These are phyloP conservation scores for Heliosperma pusillum DNA, from an alignment of 148 eudicot species.

Conservation along the genomic window DNA sequence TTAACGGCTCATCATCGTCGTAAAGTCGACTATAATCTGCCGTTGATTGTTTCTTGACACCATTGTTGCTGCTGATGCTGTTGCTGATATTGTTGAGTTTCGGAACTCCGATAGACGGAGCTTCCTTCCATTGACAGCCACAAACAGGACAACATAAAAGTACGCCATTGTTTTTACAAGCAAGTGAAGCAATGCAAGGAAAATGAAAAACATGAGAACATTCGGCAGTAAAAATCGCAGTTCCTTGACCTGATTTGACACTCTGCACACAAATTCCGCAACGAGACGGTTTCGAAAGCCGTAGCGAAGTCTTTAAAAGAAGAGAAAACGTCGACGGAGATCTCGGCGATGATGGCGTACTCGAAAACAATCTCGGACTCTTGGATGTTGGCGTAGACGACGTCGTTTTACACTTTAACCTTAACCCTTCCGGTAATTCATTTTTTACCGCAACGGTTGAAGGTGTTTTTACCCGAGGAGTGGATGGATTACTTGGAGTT, in stretches of 20 bases:
- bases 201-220: conserved; percentile 72
- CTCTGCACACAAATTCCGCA: conserved; percentile 69
- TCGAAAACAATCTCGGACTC: conserved; percentile 41
- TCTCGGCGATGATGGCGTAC: conserved; percentile 63
- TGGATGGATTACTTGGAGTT: conserved; percentile 33
- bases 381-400: conserved; percentile 16
- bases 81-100: conserved; percentile 10
- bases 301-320: conserved; percentile 50
- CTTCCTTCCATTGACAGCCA: conserved; percentile 61
- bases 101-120: conserved; percentile 37
- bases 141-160: conserved; percentile 66
- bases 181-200: conserved; percentile 59
- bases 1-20: conserved; percentile 86
- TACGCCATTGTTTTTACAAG: conserved; percentile 37
- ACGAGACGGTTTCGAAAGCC: conserved; percentile 43
- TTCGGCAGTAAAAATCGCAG: conserved; percentile 75
- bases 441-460: not conserved
- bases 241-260: conserved; percentile 66
- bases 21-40: conserved; percentile 50
- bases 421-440: conserved; percentile 18
- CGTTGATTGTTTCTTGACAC: not conserved
- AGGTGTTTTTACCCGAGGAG: conserved; percentile 37
- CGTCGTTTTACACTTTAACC: conserved; percentile 6
- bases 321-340: conserved; percentile 72
- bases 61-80: not conserved